Conservation (phyloP, 2,329 filamentous ascomycete genomes). For the Cercospora sp. region DNA sequence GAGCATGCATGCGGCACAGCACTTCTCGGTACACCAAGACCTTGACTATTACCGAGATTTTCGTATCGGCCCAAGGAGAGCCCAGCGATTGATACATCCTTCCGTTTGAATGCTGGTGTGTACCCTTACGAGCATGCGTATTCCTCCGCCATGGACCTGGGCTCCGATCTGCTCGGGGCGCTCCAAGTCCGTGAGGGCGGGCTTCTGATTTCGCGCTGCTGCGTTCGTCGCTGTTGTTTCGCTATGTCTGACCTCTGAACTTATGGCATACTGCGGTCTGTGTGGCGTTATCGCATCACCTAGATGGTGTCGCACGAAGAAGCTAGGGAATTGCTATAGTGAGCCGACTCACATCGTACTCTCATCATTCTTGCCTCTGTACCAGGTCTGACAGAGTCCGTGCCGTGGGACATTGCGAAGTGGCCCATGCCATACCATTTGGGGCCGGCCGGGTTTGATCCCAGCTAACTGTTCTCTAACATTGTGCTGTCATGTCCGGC, state of each 20-base stretch:
- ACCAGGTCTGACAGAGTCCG: background rate
- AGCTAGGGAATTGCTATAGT: background rate
- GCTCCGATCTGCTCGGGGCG: background rate
- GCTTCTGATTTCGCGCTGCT: background rate
- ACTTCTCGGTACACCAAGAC: slow-evolving; percentile 1
- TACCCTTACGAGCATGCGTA: background rate
- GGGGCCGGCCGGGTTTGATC: background rate
- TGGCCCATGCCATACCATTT: background rate
- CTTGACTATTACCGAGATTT: background rate
- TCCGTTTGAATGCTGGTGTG: background rate
- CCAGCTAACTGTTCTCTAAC: background rate
- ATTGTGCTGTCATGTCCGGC: background rate
- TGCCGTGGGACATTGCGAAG: background rate
- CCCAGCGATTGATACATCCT: background rate
- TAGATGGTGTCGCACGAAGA: background rate
- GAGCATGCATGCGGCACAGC: background rate
- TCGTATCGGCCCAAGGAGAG: background rate
- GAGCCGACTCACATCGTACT: background rate
- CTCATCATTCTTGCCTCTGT: background rate
- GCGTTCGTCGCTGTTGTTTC: background rate
- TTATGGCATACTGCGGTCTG: background rate
- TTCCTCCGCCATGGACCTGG: background rate
- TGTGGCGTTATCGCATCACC: background rate
- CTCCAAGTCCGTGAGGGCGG: background rate
- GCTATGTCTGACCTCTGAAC: background rate